Evolutionary conservation across 1,284 basidiomycete genomes (phyloP).

Genomic region (Phellinidium pouzarii): DNA sequence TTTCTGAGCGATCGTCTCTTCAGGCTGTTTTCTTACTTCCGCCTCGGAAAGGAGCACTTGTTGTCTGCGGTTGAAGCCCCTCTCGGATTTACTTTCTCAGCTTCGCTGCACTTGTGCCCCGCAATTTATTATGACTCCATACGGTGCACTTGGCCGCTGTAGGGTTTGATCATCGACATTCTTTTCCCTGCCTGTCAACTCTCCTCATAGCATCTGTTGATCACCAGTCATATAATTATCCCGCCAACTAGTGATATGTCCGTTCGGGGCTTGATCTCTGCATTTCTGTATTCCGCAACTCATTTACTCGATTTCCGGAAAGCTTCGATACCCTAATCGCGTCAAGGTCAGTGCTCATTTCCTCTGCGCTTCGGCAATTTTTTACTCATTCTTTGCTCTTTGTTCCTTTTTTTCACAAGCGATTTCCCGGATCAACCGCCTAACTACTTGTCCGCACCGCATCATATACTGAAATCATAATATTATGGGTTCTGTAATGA

Average conservation of each 20-base stretch:
- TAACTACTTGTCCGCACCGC: background rate
- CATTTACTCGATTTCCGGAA: background rate
- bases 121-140: background rate
- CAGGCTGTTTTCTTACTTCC: background rate
- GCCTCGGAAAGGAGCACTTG: background rate
- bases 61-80: slow-evolving; percentile 4
- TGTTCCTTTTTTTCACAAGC: background rate
- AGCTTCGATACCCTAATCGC: background rate
- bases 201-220: background rate
- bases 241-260: background rate
- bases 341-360: background rate
- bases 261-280: background rate
- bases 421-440: background rate
- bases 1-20: background rate
- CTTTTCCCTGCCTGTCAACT: background rate
- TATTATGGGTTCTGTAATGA: background rate
- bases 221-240: background rate
- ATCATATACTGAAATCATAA: too few species aligned
- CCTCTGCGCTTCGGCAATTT: too few species aligned
- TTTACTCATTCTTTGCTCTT: too few species aligned
- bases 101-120: background rate
- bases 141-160: background rate
- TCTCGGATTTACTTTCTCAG: slow-evolving; percentile 9
- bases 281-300: background rate
- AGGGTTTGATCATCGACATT: background rate